These are phyloP conservation scores for Mucor ambiguus DNA, from an alignment of 371 early-diverging fungal species.

Conservation along the genomic window DNA sequence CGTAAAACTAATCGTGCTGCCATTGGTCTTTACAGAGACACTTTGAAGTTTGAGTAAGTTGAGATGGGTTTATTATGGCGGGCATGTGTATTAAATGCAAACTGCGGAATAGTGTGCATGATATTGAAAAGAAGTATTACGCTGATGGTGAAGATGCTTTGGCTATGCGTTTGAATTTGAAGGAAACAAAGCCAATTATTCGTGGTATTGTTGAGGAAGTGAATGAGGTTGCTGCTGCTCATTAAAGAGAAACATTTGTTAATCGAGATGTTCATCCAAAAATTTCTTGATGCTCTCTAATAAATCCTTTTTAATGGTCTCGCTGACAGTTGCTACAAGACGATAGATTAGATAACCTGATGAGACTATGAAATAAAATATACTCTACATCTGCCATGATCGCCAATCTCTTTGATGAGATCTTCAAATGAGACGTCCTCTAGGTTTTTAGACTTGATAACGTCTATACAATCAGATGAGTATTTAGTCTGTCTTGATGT, in stretches of 20 bases:
- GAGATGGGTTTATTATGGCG: background rate
- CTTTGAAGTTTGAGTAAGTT: slow-evolving; percentile 84
- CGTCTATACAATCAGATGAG: background rate
- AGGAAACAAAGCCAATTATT: slow-evolving; percentile 36
- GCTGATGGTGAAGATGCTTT: slow-evolving; percentile 97
- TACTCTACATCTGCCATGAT: slow-evolving; percentile 31
- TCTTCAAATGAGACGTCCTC: slow-evolving; percentile 19
- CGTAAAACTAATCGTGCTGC: slow-evolving; percentile 95
- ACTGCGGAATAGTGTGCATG: slow-evolving; percentile 65
- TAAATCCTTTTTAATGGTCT: slow-evolving; percentile 34
- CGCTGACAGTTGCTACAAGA: slow-evolving; percentile 28
- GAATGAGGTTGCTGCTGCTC: slow-evolving; percentile 30
- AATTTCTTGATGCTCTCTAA: slow-evolving; percentile 30
- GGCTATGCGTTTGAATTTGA: slow-evolving; percentile 69
- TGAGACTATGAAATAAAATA: background rate
- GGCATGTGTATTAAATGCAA: background rate
- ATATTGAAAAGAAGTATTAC: slow-evolving; percentile 95
- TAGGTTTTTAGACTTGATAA: slow-evolving; percentile 15
- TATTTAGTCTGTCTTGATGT: background rate
- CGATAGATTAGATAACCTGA: background rate
- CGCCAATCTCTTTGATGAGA: slow-evolving; percentile 23
- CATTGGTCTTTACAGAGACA: slow-evolving; percentile 88
- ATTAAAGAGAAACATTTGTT: slow-evolving; percentile 8
- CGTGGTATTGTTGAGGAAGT: slow-evolving; percentile 47
- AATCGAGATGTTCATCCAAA: slow-evolving; percentile 29